Conservation (phyloP, 78 protist species). For the Chrysochromulina tobinii region DNA sequence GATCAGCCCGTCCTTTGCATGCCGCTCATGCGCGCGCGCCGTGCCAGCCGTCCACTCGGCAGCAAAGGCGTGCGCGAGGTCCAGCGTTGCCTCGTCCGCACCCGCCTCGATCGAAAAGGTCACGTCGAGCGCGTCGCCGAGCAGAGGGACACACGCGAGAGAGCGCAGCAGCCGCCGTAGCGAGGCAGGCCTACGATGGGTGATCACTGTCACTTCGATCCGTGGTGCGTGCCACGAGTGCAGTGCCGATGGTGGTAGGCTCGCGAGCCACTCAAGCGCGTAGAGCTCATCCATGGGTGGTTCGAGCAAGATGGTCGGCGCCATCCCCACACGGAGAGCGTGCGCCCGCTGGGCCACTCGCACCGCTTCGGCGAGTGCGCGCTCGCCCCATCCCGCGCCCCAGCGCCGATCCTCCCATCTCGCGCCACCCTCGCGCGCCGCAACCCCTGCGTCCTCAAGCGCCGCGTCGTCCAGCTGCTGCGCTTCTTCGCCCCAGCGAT, state of each 20-base stretch:
- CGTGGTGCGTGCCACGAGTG: neutral
- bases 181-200: neutral
- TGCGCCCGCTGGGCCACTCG: too few species aligned
- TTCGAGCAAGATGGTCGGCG: neutral
- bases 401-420: neutral
- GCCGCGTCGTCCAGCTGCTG: too few species aligned
- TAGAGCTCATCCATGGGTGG: neutral
- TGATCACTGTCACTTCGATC: neutral
- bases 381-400: neutral
- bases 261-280: neutral
- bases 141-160: neutral
- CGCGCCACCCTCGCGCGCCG: neutral
- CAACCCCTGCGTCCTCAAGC: too few species aligned
- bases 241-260: neutral
- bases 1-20: slow-evolving; percentile 17
- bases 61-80: neutral
- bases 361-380: neutral
- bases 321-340: too few species aligned
- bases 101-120: neutral
- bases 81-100: neutral
- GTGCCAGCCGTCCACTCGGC: slow-evolving; percentile 30
- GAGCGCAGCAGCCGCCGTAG: neutral
- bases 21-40: neutral
- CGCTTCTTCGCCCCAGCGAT: too few species aligned
- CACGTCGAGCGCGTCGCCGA: neutral